A percentile compares a stretch with the other conserved stretches of the same genome.
Conservation (phyloP, 208 protist species). For the Acanthamoeba triangularis region DNA sequence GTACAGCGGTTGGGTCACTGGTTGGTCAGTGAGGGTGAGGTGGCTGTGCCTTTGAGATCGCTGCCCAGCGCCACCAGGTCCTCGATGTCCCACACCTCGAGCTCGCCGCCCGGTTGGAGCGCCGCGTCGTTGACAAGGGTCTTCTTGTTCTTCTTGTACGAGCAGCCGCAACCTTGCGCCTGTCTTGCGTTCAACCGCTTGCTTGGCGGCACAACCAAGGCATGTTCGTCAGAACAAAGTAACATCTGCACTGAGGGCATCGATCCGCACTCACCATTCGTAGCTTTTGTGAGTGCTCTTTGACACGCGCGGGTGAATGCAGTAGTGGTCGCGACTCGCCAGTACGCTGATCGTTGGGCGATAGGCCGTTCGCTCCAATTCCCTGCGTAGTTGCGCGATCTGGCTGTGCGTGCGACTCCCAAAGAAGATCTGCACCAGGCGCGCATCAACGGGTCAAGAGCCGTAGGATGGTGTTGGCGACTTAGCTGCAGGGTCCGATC, state of each 20-base stretch:
- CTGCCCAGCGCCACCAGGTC: conserved; percentile 63
- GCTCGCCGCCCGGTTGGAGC: conserved; percentile 52
- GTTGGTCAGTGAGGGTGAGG: background rate
- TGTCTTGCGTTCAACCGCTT: conserved; percentile 53
- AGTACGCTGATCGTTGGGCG: conserved; percentile 78
- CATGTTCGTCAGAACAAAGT: background rate
- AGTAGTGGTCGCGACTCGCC: conserved; percentile 96
- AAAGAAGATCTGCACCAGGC: conserved; percentile 94
- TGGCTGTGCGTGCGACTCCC: conserved; percentile 98
- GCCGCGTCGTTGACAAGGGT: background rate
- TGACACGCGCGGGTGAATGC: conserved; percentile 93
- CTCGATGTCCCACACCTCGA: conserved; percentile 75
- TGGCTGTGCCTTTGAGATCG: conserved; percentile 53
- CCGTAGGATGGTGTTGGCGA: background rate
- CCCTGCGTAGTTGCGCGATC: conserved; percentile 95
- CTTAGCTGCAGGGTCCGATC: background rate
- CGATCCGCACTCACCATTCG: conserved; percentile 52
- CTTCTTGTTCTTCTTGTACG: conserved; percentile 67
- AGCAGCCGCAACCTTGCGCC: background rate
- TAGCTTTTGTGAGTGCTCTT: conserved; percentile 61
- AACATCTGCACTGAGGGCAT: background rate
- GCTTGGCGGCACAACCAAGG: background rate
- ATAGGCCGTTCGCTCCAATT: conserved; percentile 96
- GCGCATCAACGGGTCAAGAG: background rate
- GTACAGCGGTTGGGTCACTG: background rate